phyloP scores from a whole-genome alignment of 1,284 basidiomycete species.

The Rhodotorula sp. region DNA sequence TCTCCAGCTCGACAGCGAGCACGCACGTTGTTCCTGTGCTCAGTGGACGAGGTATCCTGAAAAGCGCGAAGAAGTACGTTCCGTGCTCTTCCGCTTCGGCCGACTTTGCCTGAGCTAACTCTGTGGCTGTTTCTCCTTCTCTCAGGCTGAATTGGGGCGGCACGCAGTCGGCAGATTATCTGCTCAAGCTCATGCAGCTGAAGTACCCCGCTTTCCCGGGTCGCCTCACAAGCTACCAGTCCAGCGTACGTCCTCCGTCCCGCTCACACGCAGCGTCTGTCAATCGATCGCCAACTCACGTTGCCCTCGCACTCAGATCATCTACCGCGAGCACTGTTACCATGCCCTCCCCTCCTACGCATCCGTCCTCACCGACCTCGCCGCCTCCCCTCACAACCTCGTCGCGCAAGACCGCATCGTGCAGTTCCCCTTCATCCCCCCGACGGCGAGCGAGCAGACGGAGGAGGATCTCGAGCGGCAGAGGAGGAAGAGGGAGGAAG shows the following conservation, averaged over 20 bases:
- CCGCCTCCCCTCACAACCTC: constrained; percentile 61
- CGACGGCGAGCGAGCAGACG: constrained; percentile 66
- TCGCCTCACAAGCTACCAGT: constrained; percentile 56
- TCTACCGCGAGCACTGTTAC: constrained; percentile 83
- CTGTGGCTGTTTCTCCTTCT: neutral
- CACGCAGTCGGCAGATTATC: constrained; percentile 81
- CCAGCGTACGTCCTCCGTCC: constrained; percentile 49
- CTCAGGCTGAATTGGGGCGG: constrained; percentile 89
- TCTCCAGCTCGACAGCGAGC: constrained; percentile 79
- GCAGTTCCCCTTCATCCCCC: constrained; percentile 71
- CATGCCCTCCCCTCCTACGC: constrained; percentile 73
- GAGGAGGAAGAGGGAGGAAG: constrained; percentile 76
- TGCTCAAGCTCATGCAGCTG: constrained; percentile 87
- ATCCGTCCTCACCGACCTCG: constrained; percentile 61
- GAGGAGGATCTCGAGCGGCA: constrained; percentile 81
- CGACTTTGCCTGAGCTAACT: neutral
- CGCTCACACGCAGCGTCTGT: neutral
- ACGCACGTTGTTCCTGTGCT: constrained; percentile 85
- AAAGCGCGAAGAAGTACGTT: constrained; percentile 73
- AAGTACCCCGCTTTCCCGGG: constrained; percentile 87
- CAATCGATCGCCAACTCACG: constrained; percentile 46
- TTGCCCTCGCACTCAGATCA: constrained; percentile 68
- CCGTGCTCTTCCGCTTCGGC: neutral
- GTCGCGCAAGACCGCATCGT: constrained; percentile 68
- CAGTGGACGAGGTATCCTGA: constrained; percentile 72